Evolutionary conservation across 768 basidiomycete species (phyloP), one percentile per base, ranked within the genome.

Genomic region (Leccinum longicurvipes): DNA sequence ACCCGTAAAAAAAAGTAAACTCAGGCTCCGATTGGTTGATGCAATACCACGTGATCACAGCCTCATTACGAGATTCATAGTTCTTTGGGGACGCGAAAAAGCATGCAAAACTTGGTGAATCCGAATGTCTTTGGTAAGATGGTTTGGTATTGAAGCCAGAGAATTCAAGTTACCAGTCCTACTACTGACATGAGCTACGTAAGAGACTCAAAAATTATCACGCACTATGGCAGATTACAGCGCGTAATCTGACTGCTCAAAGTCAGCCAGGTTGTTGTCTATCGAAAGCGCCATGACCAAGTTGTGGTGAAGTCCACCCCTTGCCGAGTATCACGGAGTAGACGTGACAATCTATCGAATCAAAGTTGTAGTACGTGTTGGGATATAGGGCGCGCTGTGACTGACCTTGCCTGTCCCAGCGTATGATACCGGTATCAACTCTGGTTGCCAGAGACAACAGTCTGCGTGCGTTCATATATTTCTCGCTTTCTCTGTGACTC

Each of bases 401-500:
- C 54, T 28, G 45, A 58, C 63, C 60, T 47, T 17, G 45, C 29
- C 19, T 21, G 6, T 31, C 56, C 23, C 41, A 7, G 25, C 31
- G 11, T 31, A 34, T 4, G 28, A 4, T 4, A 31, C 34, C 4
- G 7, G 46, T 41, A 24, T 54, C 61, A 63, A 44, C 51, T 48
- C n/a, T 21, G 51, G n/a, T 69, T 63, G 19, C 34, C 25, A 29
- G 72, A 52, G 44, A 61, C 47, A 28, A 70, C 61, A 11, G 57
- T 64, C 60, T 83, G 81, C 2, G 80, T 73, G 15, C 70, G 71
- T 71, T 89, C 90, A 62, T 87, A 92, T 17, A 83, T 46, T 60
- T 83, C 83, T 25, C 86, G 79, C 65, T 83, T 91, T 61, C 75
- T 75, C 58, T 76, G 75, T 0, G 89, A 91, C 47, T 81, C 79